These are phyloP conservation scores for Yamadazyma jaroonii DNA, from an alignment of 1,139 yeast genomes.

Conservation along the genomic window DNA sequence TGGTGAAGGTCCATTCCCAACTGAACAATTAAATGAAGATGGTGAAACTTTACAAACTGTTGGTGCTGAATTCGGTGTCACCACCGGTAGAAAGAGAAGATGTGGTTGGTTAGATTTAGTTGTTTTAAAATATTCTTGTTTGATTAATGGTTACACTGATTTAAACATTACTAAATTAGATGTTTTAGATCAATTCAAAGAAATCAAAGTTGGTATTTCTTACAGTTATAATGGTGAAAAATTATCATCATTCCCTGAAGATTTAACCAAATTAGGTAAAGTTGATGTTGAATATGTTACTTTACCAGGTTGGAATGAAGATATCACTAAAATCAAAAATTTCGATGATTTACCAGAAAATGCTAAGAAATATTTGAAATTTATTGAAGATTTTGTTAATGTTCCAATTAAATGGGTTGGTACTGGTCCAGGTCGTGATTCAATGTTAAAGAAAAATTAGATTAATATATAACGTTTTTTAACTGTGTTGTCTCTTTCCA, in stretches of 20 bases:
- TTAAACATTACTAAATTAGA: slow-evolving; percentile 94
- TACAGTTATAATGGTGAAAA: slow-evolving; percentile 76
- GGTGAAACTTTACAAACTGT: slow-evolving; percentile 88
- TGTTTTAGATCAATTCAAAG: slow-evolving; percentile 85
- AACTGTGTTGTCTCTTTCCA: background rate
- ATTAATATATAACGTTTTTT: slow-evolving; percentile 1
- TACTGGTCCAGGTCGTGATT: slow-evolving; percentile 95
- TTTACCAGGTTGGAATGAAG: slow-evolving; percentile 91
- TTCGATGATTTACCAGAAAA: slow-evolving; percentile 83
- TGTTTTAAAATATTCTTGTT: slow-evolving; percentile 83
- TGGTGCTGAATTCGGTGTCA: slow-evolving; percentile 97
- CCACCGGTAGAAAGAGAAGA: slow-evolving; percentile 99
- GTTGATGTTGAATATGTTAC: slow-evolving; percentile 90
- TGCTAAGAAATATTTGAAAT: slow-evolving; percentile 79
- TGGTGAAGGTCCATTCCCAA: slow-evolving; percentile 99
- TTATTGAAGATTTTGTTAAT: slow-evolving; percentile 76
- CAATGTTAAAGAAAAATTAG: slow-evolving; percentile 56
- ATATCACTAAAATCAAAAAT: slow-evolving; percentile 67
- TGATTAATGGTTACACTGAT: slow-evolving; percentile 92
- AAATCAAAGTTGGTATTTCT: slow-evolving; percentile 81
- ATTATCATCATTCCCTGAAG: slow-evolving; percentile 87
- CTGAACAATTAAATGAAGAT: slow-evolving; percentile 84
- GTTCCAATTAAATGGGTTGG: slow-evolving; percentile 97
- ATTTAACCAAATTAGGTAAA: slow-evolving; percentile 71
- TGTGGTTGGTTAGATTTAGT: slow-evolving; percentile 99